A percentile compares a stretch with the other conserved stretches of the same genome.
Evolutionary conservation across 179 eudicot genomes (phyloP).

Genomic region (Beta corolliflora): DNA sequence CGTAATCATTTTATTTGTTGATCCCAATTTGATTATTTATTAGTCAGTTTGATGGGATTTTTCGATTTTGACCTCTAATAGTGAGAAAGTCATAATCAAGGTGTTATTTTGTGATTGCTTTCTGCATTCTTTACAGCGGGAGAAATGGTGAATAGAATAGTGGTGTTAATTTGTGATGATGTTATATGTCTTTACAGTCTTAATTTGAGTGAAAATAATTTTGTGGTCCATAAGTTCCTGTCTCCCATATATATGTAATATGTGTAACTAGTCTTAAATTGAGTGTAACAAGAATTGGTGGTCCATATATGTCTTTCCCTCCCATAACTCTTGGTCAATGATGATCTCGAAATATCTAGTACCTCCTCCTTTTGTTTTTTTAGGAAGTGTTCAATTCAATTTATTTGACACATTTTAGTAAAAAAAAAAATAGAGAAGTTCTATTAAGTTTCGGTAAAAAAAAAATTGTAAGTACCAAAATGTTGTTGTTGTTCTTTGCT

Average conservation of each 20-base stretch:
- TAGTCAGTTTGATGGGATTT: constrained; percentile 15
- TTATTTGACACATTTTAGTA: too few relatives aligned
- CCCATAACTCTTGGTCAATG: neutral
- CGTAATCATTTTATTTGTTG: constrained; percentile 8
- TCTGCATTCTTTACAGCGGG: constrained; percentile 22
- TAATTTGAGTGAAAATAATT: constrained; percentile 5
- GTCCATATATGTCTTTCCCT: neutral
- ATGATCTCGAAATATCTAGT: neutral
- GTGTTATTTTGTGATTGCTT: constrained; percentile 17
- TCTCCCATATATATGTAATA: neutral
- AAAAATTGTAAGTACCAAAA: too few relatives aligned
- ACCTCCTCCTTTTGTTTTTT: neutral
- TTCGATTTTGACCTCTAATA: constrained; percentile 29
- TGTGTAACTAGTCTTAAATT: constrained; percentile 12
- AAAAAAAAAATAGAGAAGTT: too few relatives aligned
- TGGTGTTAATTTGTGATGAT: neutral
- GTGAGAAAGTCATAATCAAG: constrained; percentile 23
- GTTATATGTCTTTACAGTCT: constrained; percentile 11
- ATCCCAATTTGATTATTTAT: constrained; percentile 13
- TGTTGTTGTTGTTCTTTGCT: too few relatives aligned
- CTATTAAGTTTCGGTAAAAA: too few relatives aligned
- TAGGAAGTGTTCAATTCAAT: too few relatives aligned
- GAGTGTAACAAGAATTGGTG: constrained; percentile 9
- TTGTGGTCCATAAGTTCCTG: constrained; percentile 8
- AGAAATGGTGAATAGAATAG: constrained; percentile 26